A percentile compares a stretch with the other conserved stretches of the same genome.
phyloP scores from a whole-genome alignment of 768 basidiomycete species.

The Piloderma croceum region DNA sequence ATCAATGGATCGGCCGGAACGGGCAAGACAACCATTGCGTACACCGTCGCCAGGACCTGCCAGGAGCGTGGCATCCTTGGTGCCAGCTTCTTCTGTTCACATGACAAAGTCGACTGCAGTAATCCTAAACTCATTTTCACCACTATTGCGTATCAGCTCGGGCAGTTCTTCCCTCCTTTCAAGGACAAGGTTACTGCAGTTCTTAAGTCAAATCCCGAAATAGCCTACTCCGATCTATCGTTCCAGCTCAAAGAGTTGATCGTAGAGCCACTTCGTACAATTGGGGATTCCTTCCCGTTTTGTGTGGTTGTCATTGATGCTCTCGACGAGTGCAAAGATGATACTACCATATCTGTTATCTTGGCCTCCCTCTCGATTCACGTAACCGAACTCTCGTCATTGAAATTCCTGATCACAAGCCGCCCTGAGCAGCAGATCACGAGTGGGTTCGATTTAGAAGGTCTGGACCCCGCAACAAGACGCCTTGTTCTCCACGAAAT shows the following conservation, averaged over 20 bases:
- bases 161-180: not conserved
- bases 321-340: not conserved
- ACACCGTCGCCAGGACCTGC: constrained; percentile 10
- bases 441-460: not conserved
- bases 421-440: not conserved
- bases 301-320: not conserved
- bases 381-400: not conserved
- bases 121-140: not conserved
- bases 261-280: not conserved
- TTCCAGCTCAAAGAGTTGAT: not conserved
- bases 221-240: not conserved
- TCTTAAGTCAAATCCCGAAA: not conserved
- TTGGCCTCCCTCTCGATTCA: not conserved
- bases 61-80: constrained; percentile 8
- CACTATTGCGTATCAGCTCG: not conserved
- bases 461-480: not conserved
- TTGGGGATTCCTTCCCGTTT: not conserved
- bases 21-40: constrained; percentile 22
- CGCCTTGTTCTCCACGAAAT: not conserved
- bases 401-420: not conserved
- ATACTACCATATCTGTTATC: not conserved
- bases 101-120: constrained; percentile 1
- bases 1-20: constrained; percentile 20
- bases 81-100: constrained; percentile 12
- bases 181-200: not conserved